Conservation (phyloP, 1,139 yeast genomes). For the Nematodospora anomalae region DNA sequence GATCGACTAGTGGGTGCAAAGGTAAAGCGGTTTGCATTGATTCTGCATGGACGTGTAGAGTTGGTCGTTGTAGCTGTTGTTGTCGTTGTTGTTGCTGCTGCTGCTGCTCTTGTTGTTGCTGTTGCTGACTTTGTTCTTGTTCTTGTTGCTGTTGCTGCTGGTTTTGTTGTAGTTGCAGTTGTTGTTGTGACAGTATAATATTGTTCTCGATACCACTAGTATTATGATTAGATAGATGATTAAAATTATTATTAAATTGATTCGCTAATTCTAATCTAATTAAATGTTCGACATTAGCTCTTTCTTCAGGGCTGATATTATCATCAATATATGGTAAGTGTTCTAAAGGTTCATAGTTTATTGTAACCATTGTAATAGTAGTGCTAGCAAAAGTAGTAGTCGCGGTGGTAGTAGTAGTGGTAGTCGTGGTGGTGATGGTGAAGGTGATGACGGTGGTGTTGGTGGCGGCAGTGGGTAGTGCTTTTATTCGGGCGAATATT, state of each 20-base stretch:
- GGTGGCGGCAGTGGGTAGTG: no score
- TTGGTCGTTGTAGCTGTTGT: slow-evolving; percentile 4
- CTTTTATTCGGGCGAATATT: no score
- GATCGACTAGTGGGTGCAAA: slow-evolving; percentile 33
- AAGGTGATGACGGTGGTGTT: no score
- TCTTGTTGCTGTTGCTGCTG: not conserved
- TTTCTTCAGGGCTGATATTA: slow-evolving; percentile 31
- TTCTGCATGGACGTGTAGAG: not conserved
- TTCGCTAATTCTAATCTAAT: slow-evolving; percentile 28
- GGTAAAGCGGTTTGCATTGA: not conserved
- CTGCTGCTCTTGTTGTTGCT: not conserved
- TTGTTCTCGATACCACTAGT: not conserved
- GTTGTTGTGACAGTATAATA: slow-evolving; percentile 5
- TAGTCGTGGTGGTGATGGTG: no score
- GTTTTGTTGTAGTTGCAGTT: slow-evolving; percentile 1
- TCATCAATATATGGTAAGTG: slow-evolving; percentile 35
- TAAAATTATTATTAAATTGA: slow-evolving; percentile 16
- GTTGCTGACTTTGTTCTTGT: no score
- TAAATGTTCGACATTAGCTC: slow-evolving; percentile 36
- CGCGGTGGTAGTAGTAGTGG: no score
- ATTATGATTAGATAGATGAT: slow-evolving; percentile 12
- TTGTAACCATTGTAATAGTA: slow-evolving; percentile 23
- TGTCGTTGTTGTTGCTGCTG: not conserved
- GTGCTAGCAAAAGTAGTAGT: no score
- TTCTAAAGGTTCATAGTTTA: slow-evolving; percentile 31